Percentiles rank a stretch among this genome's conserved stretches.
phyloP scores from a whole-genome alignment of 345 rosid genomes.

The Conringia planisiliqua region DNA sequence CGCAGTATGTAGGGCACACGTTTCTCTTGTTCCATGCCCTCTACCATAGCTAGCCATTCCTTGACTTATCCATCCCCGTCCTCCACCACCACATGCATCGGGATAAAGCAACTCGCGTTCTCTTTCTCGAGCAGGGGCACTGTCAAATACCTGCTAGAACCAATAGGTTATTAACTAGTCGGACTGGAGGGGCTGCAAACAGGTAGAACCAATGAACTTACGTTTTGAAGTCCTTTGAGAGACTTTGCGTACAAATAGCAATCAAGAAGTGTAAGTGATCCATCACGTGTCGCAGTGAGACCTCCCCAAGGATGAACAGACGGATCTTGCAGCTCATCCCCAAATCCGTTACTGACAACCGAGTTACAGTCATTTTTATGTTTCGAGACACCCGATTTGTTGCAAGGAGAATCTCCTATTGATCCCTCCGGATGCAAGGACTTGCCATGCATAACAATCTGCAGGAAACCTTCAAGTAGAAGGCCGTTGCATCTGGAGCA shows the following conservation, averaged over 20 bases:
- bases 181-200: not conserved
- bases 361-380: constrained; percentile 41
- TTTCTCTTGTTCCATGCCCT: constrained; percentile 94
- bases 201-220: constrained; percentile 36
- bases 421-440: constrained; percentile 67
- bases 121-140: constrained; percentile 89
- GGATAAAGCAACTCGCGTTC: constrained; percentile 97
- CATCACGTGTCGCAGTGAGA: constrained; percentile 82
- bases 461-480: constrained; percentile 81
- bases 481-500: constrained; percentile 94
- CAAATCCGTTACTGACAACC: constrained; percentile 40
- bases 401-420: constrained; percentile 40
- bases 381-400: constrained; percentile 37
- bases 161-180: constrained; percentile 42
- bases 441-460: constrained; percentile 86
- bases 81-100: constrained; percentile 99
- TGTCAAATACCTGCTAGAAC: constrained; percentile 79
- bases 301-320: constrained; percentile 99
- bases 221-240: constrained; percentile 74
- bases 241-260: constrained; percentile 81
- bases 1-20: constrained; percentile 95
- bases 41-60: constrained; percentile 78
- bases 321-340: constrained; percentile 80
- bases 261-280: constrained; percentile 71
- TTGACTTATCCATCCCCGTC: constrained; percentile 98